Conservation (phyloP, 352 stramenopile species). For the Globisporangium radiosum region DNA sequence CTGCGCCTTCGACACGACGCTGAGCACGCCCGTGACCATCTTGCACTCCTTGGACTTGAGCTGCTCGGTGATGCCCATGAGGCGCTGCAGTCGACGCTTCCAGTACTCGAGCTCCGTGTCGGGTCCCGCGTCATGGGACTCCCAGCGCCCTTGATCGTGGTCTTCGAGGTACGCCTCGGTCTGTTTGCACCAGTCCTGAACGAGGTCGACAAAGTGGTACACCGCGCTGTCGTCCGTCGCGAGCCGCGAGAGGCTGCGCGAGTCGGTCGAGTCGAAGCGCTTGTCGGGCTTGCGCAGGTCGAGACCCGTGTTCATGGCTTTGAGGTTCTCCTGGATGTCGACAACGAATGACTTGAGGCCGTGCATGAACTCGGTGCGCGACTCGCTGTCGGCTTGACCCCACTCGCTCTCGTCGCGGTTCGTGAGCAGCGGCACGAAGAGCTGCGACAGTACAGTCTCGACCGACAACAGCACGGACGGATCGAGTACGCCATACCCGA, state of each 20-base stretch:
- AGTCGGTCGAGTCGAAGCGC: constrained; percentile 61
- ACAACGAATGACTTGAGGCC: constrained; percentile 72
- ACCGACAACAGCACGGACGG: constrained; percentile 62
- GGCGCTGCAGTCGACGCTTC: constrained; percentile 70
- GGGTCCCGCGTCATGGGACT: constrained; percentile 75
- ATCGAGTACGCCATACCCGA: constrained; percentile 68
- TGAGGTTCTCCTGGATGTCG: constrained; percentile 86
- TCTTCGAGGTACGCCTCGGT: constrained; percentile 84
- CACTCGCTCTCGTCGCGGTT: constrained; percentile 41
- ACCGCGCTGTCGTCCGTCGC: constrained; percentile 67
- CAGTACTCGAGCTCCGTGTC: constrained; percentile 86
- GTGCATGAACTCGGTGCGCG: constrained; percentile 79
- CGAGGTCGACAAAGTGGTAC: constrained; percentile 80
- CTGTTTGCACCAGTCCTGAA: constrained; percentile 87
- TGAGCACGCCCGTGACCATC: constrained; percentile 79
- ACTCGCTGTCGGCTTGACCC: constrained; percentile 57
- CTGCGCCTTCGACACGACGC: constrained; percentile 74
- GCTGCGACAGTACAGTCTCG: constrained; percentile 62
- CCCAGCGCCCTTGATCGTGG: constrained; percentile 72
- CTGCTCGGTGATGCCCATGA: constrained; percentile 87
- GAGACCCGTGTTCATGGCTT: constrained; percentile 83
- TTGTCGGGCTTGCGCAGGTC: constrained; percentile 86
- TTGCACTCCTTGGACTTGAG: constrained; percentile 88
- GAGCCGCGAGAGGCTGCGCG: constrained; percentile 57
- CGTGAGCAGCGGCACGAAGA: constrained; percentile 59